These are phyloP conservation scores for Lathyrus tuberosus DNA, from an alignment of 306 rosid species.

Conservation along the genomic window DNA sequence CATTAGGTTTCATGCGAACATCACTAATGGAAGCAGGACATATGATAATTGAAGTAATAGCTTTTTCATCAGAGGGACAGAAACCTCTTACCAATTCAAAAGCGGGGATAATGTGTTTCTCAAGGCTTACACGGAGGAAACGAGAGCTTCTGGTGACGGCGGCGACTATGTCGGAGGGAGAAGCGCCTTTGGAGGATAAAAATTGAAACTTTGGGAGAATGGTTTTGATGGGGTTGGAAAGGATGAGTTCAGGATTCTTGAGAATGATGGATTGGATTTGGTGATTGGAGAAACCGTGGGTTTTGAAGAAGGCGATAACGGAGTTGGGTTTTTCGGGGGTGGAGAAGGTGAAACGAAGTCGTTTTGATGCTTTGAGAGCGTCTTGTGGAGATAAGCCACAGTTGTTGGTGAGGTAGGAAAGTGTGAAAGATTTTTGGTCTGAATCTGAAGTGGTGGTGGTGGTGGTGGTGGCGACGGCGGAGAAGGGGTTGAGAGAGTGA, in stretches of 20 bases:
- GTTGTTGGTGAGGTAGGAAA: conserved; percentile 49
- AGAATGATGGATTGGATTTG: not conserved
- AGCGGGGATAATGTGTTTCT: conserved; percentile 2
- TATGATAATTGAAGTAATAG: not conserved
- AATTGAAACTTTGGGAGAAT: conserved; percentile 36
- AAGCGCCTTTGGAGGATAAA: conserved; percentile 37
- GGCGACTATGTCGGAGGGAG: not conserved
- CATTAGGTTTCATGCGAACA: not conserved
- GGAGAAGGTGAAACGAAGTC: conserved; percentile 8
- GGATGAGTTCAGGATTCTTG: not conserved
- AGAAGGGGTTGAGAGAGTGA: not conserved
- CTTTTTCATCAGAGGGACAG: conserved; percentile 23
- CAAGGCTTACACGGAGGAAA: not conserved
- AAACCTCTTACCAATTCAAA: conserved; percentile 19
- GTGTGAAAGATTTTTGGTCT: conserved; percentile 15
- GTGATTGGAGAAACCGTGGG: not conserved
- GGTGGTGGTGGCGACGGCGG: conserved; percentile 14
- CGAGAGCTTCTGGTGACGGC: not conserved
- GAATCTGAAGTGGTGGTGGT: conserved; percentile 18
- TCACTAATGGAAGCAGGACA: not conserved
- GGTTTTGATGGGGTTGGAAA: not conserved
- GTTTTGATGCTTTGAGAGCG: conserved; percentile 41
- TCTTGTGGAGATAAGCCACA: conserved; percentile 39
- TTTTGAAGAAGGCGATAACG: conserved; percentile 14
- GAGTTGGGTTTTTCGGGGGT: conserved; percentile 41